phyloP scores from a whole-genome alignment of 2,329 filamentous ascomycete species.

The Metarhizium guizhouense region DNA sequence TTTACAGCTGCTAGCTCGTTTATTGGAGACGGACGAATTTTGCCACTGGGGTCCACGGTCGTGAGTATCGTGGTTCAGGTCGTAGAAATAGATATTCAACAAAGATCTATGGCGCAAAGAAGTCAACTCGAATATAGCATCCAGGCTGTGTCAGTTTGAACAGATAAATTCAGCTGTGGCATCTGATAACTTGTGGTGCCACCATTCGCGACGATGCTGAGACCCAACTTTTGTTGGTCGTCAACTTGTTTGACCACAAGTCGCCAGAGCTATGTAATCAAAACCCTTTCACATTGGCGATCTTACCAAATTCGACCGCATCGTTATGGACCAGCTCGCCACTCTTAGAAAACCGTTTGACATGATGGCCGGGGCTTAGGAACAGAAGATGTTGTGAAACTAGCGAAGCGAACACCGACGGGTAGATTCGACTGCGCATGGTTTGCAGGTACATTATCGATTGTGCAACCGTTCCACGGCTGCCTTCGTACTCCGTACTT shows the following conservation, averaged over 20 bases:
- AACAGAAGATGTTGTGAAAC: not conserved
- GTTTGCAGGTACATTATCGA: not conserved
- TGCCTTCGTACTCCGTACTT: not conserved
- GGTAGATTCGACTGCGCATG: not conserved
- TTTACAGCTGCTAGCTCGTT: not conserved
- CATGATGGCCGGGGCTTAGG: not conserved
- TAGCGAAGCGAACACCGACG: not conserved
- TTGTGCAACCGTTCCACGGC: not conserved
- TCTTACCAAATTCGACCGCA: no score
- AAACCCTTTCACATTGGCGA: no score
- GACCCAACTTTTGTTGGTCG: not conserved
- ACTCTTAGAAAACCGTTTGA: not conserved
- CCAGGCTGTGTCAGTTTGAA: not conserved
- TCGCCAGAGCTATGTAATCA: not conserved
- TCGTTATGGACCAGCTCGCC: not conserved
- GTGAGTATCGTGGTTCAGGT: not conserved
- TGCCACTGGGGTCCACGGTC: not conserved
- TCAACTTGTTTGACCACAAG: not conserved
- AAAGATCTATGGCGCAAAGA: not conserved
- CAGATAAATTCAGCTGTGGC: not conserved
- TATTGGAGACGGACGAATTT: slow-evolving; percentile 2
- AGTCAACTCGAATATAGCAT: not conserved
- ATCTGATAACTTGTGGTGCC: not conserved
- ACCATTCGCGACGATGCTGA: not conserved
- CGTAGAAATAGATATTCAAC: not conserved